Evolutionary conservation across 768 basidiomycete genomes (phyloP).

Genomic region (Termitomyces sp.): DNA sequence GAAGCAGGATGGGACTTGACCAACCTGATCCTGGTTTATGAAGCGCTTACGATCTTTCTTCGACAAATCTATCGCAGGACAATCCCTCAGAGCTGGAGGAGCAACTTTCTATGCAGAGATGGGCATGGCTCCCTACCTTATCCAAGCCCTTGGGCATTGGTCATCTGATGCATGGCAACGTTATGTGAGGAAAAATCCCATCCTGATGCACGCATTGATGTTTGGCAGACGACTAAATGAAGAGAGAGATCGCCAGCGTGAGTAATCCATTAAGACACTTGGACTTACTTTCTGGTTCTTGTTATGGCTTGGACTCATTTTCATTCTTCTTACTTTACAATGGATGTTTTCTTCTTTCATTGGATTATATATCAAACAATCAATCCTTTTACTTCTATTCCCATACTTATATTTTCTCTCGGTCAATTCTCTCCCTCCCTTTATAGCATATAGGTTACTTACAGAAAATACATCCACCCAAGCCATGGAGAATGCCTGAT

Average conservation of each 20-base stretch:
- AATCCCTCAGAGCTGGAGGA: conserved; percentile 37
- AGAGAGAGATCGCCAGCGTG: too few species aligned
- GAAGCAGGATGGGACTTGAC: conserved; percentile 6
- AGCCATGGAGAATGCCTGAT: neutral
- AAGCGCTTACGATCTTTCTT: conserved; percentile 8
- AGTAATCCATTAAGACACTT: too few species aligned
- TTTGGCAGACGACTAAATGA: neutral
- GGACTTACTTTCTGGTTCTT: too few species aligned
- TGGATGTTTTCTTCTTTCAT: neutral
- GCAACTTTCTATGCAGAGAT: conserved; percentile 30
- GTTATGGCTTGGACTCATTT: too few species aligned
- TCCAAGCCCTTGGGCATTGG: conserved; percentile 36
- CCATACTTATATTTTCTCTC: neutral
- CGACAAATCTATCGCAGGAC: conserved; percentile 26
- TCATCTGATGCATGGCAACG: conserved; percentile 25
- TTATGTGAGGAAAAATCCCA: conserved; percentile 22
- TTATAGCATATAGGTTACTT: neutral
- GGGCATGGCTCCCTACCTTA: conserved; percentile 26
- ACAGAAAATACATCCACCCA: too few species aligned
- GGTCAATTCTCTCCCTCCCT: neutral
- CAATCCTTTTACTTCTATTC: too few species aligned
- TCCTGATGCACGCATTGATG: neutral
- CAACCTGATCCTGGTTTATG: conserved; percentile 20
- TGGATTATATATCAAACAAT: too few species aligned
- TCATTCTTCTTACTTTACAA: too few species aligned